Percentiles rank a stretch among this genome's conserved stretches.
Conservation (phyloP, 352 stramenopile species). For the Phytopythium oedochilum region DNA sequence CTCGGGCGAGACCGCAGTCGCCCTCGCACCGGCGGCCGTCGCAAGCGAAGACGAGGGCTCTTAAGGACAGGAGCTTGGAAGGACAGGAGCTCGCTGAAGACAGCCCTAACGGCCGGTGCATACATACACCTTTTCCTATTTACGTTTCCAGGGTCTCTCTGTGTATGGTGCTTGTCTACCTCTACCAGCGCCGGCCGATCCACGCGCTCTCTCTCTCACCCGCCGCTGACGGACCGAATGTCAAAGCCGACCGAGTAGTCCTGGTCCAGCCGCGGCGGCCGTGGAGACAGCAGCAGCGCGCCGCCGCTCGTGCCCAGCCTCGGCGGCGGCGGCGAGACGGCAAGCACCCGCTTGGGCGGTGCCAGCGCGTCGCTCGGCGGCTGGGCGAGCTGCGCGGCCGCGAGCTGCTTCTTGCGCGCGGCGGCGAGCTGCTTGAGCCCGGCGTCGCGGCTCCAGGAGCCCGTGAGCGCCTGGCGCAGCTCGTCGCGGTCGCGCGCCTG, state of each 20-base stretch:
- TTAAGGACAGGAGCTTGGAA: not conserved
- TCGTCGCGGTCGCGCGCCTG: conserved; percentile 45
- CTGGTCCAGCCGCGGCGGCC: conserved; percentile 13
- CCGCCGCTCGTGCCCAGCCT: conserved; percentile 15
- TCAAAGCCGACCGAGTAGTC: conserved; percentile 76
- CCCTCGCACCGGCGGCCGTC: too few relatives aligned
- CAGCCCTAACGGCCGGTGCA: not conserved
- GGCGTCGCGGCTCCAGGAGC: conserved; percentile 58
- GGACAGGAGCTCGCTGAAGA: not conserved
- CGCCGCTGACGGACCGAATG: conserved; percentile 48
- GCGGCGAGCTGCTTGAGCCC: conserved; percentile 63
- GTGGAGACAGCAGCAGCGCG: not conserved
- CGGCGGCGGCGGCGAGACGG: conserved; percentile 5
- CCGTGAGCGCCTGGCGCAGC: conserved; percentile 47
- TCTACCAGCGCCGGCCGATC: too few relatives aligned
- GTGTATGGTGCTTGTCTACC: not conserved
- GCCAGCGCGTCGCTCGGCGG: not conserved
- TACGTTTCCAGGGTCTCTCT: not conserved
- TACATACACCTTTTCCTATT: conserved; percentile 3
- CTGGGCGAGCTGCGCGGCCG: conserved; percentile 33
- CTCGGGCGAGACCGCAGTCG: not conserved
- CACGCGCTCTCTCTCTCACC: too few relatives aligned
- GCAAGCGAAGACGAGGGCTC: too few relatives aligned
- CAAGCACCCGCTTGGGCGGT: conserved; percentile 1
- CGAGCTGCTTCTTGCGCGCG: conserved; percentile 55